Evolutionary conservation across 2,329 filamentous ascomycete genomes (phyloP).

Genomic region (Aspergillus awamori): DNA sequence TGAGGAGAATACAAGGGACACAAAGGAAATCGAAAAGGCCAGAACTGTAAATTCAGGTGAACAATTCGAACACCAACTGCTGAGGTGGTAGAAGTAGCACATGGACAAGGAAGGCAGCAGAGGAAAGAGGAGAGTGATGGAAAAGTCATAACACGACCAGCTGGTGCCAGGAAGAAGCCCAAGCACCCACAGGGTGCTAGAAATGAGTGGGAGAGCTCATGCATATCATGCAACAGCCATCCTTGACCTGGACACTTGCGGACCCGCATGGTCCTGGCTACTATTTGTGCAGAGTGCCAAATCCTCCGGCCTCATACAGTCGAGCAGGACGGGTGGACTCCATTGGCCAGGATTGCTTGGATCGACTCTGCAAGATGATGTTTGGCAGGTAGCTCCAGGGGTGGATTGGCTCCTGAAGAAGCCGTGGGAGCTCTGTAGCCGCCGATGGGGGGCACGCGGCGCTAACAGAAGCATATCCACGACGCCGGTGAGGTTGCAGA

Average conservation of each 20-base stretch:
- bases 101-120: not conserved
- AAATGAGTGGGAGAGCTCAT: not conserved
- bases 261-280: constrained; percentile 8
- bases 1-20: not conserved
- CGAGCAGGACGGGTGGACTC: not conserved
- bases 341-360: constrained; percentile 16
- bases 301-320: constrained; percentile 14
- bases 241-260: constrained; percentile 6
- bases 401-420: constrained; percentile 20
- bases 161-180: not conserved
- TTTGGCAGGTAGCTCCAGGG: constrained; percentile 2
- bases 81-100: not conserved
- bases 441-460: constrained; percentile 17
- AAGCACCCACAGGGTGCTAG: not conserved
- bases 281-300: constrained; percentile 19
- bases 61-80: not conserved
- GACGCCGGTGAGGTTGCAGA: constrained; percentile 8
- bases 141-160: not conserved
- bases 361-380: constrained; percentile 17
- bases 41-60: not conserved
- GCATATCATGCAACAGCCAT: not conserved
- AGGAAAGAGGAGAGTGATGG: not conserved
- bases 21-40: not conserved
- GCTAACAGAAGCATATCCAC: constrained; percentile 11
- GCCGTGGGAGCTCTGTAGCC: constrained; percentile 18